These are phyloP conservation scores for Aspergillus diversus DNA, from an alignment of 495 filamentous ascomycete genomes.

Conservation along the genomic window DNA sequence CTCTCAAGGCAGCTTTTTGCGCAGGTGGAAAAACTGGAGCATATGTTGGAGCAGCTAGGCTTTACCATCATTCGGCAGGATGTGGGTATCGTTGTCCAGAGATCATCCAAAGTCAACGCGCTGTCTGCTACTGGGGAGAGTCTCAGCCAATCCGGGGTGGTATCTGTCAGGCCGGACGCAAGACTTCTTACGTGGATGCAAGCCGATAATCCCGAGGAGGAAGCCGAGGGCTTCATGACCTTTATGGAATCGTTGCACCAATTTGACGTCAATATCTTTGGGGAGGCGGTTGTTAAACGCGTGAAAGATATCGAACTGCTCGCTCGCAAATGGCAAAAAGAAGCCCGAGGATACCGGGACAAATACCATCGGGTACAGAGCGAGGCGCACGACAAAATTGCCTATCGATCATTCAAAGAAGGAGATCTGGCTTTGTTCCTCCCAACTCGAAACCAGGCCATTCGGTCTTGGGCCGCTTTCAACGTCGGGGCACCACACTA, in stretches of 20 bases:
- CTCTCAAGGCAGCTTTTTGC: conserved; percentile 77
- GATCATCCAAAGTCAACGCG: conserved; percentile 66
- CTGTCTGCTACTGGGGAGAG: conserved; percentile 60
- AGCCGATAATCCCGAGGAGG: conserved; percentile 62
- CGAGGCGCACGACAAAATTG: conserved; percentile 94
- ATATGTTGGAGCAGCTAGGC: conserved; percentile 82
- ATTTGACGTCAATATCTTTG: conserved; percentile 82
- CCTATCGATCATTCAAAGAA: conserved; percentile 94
- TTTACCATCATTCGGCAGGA: conserved; percentile 78
- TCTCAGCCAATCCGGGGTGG: conserved; percentile 63
- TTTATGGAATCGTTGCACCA: conserved; percentile 70
- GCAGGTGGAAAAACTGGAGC: conserved; percentile 74
- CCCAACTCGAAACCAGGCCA: conserved; percentile 89
- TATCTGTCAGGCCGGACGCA: conserved; percentile 58
- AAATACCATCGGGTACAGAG: conserved; percentile 81
- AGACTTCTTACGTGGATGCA: conserved; percentile 79
- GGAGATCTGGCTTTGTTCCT: conserved; percentile 95
- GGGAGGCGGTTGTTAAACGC: conserved; percentile 80
- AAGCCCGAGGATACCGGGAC: conserved; percentile 83
- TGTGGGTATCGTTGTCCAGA: conserved; percentile 74
- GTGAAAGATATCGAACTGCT: conserved; percentile 88
- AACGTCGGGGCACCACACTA: conserved; percentile 96
- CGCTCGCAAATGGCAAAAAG: conserved; percentile 87
- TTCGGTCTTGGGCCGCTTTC: conserved; percentile 96
- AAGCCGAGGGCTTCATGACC: conserved; percentile 69